Evolutionary conservation across 495 filamentous ascomycete species (phyloP).

Genomic region (Cladorrhinum samala): DNA sequence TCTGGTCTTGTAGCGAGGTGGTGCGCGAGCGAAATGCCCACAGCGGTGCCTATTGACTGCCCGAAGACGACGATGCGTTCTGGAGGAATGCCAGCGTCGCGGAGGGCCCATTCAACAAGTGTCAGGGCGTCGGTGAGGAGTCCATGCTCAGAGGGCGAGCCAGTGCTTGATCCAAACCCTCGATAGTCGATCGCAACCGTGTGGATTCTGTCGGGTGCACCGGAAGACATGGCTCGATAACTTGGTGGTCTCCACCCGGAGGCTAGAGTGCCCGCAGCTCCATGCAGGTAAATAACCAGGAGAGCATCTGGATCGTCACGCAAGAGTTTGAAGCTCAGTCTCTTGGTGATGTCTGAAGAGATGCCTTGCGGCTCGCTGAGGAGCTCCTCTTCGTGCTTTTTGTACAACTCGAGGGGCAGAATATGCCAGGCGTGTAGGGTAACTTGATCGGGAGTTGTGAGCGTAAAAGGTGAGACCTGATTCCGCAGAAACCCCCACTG

Average conservation of each 20-base stretch:
- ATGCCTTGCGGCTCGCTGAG: constrained; percentile 40
- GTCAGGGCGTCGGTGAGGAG: constrained; percentile 72
- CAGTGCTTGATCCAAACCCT: constrained; percentile 75
- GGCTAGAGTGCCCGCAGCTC: constrained; percentile 58
- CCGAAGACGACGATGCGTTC: constrained; percentile 73
- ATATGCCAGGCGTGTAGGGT: constrained; percentile 65
- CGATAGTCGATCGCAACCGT: constrained; percentile 76
- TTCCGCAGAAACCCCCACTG: constrained; percentile 76
- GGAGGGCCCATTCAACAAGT: constrained; percentile 61
- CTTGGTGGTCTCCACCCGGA: constrained; percentile 54
- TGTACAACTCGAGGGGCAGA: constrained; percentile 55
- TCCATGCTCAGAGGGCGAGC: constrained; percentile 70
- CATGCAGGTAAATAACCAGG: constrained; percentile 53
- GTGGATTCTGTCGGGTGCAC: constrained; percentile 46
- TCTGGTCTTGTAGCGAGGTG: constrained; percentile 7
- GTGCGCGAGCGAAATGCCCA: constrained; percentile 59
- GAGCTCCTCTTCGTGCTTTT: constrained; percentile 46
- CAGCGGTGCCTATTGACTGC: constrained; percentile 81
- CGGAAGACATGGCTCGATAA: constrained; percentile 55
- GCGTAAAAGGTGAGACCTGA: constrained; percentile 60
- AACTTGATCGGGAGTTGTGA: constrained; percentile 50
- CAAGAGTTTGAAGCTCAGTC: constrained; percentile 49
- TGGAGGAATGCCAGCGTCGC: constrained; percentile 56
- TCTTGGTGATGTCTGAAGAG: constrained; percentile 44
- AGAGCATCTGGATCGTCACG: constrained; percentile 51